Evolutionary conservation across 345 rosid species (phyloP), one percentile per base, ranked within the genome.

Genomic region (Ricinus communis): DNA sequence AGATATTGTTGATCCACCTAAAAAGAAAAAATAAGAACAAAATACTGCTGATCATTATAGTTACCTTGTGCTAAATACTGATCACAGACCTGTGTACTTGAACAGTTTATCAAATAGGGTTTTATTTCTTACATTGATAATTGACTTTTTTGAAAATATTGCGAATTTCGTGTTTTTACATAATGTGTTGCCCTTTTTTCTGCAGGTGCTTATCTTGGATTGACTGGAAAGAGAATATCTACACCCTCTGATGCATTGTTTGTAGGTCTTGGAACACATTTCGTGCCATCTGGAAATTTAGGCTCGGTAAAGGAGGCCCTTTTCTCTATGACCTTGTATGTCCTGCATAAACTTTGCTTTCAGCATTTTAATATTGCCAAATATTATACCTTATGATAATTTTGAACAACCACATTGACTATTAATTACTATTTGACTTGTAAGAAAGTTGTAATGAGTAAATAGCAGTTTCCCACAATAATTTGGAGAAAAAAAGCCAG

Each of bases 181-280:
- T 43, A 24, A 24, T 57, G 28, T 53, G 30, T 64, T 57, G 40
- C 68, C 19, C 64, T 58, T 62, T n/a, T 30, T 66, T 55, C 53
- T 82, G 74, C 85, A 94, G 98, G 98, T 74, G 81, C 90, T 69
- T 94, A 90, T 77, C 93, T 94, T 77, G 97, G 97, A 51, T 70
- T 94, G 91, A 91, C 98, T 68, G 96, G 98, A 63, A 86, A 77
- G 79, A 94, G 95, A 72, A 77, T 91, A 59, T 90, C 92, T 6
- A 85, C 95, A 4, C 96, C 97, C 71, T 84, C 98, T 36, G 93
- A 91, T 81, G 97, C 96, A 4, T 76, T 94, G 45, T 91, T 80
- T 77, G 84, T 81, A 15, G 97, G 97, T 74, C 85, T 91, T 33
- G 97, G 97, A 71, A 87, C 97, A 36, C 93, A 90, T 77, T 94